Evolutionary conservation across 192 early-diverging fungal genomes (phyloP).

Genomic region (Phycomyces blakesleeanus): DNA sequence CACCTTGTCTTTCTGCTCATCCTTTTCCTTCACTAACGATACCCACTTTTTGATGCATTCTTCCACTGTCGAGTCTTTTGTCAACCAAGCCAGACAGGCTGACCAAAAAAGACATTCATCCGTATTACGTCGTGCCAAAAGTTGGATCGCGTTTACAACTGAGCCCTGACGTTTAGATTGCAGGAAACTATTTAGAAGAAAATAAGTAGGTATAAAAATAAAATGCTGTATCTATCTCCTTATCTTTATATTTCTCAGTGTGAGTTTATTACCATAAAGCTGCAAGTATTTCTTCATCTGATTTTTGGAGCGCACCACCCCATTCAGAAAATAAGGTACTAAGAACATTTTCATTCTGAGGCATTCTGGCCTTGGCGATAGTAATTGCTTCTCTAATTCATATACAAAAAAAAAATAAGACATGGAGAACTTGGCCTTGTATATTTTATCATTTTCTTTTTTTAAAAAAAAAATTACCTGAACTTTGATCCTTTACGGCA

Average conservation of each 20-base stretch:
- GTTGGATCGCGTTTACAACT: slow-evolving; percentile 8
- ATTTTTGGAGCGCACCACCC: slow-evolving; percentile 26
- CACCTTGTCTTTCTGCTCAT: no score
- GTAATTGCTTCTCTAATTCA: slow-evolving; percentile 33
- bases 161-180: slow-evolving; percentile 5
- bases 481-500: slow-evolving; percentile 37
- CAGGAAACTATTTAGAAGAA: slow-evolving; percentile 3
- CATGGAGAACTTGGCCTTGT: no score
- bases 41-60: slow-evolving; percentile 2
- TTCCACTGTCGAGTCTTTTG: not conserved
- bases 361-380: slow-evolving; percentile 29
- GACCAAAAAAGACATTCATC: slow-evolving; percentile 13
- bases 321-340: slow-evolving; percentile 24
- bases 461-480: slow-evolving; percentile 21
- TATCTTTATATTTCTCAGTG: no score
- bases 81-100: slow-evolving; percentile 2
- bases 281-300: slow-evolving; percentile 19
- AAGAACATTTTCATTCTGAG: slow-evolving; percentile 24
- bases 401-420: not conserved
- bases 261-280: slow-evolving; percentile 28
- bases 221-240: not conserved
- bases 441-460: not conserved
- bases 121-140: slow-evolving; percentile 2
- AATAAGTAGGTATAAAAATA: not conserved
- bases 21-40: not conserved